A percentile compares a stretch with the other conserved stretches of the same genome.
phyloP scores from a whole-genome alignment of 139 green algal species.

The Chlorella sp. region DNA sequence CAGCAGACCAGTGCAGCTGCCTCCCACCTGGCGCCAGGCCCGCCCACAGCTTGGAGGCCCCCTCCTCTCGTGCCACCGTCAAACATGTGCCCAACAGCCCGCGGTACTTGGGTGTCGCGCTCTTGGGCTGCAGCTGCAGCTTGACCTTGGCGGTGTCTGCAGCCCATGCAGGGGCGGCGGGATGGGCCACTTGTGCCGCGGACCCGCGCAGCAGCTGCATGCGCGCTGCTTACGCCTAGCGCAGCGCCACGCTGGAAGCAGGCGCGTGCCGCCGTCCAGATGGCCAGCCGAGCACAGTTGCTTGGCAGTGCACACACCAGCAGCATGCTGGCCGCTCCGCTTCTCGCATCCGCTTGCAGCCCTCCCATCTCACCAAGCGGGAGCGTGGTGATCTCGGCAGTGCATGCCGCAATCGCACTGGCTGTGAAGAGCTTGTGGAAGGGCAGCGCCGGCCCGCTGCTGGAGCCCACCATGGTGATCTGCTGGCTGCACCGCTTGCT shows the following conservation, averaged over 20 bases:
- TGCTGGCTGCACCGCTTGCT: no score
- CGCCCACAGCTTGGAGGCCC: slow-evolving; percentile 91
- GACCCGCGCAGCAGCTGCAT: no score
- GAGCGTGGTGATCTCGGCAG: slow-evolving; percentile 69
- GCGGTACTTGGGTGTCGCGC: slow-evolving; percentile 71
- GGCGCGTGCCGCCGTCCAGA: no score
- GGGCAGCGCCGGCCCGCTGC: slow-evolving; percentile 17
- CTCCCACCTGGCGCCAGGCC: slow-evolving; percentile 86
- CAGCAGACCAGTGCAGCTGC: background rate
- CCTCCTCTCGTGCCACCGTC: slow-evolving; percentile 95
- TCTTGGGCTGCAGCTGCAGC: slow-evolving; percentile 89
- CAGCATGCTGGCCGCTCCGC: no score
- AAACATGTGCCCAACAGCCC: slow-evolving; percentile 92
- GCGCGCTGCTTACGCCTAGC: no score
- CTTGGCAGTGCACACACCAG: no score
- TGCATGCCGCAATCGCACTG: slow-evolving; percentile 83
- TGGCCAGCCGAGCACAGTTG: no score
- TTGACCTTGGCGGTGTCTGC: slow-evolving; percentile 98
- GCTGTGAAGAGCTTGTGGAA: slow-evolving; percentile 64
- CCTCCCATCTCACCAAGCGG: background rate
- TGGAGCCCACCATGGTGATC: slow-evolving; percentile 5
- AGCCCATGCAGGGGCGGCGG: background rate
- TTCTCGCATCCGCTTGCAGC: no score
- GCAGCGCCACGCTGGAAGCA: no score
- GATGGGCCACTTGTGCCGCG: no score